These are phyloP conservation scores for Dactylorhiza incarnata DNA, from an alignment of 106 monocot species.

Conservation along the genomic window DNA sequence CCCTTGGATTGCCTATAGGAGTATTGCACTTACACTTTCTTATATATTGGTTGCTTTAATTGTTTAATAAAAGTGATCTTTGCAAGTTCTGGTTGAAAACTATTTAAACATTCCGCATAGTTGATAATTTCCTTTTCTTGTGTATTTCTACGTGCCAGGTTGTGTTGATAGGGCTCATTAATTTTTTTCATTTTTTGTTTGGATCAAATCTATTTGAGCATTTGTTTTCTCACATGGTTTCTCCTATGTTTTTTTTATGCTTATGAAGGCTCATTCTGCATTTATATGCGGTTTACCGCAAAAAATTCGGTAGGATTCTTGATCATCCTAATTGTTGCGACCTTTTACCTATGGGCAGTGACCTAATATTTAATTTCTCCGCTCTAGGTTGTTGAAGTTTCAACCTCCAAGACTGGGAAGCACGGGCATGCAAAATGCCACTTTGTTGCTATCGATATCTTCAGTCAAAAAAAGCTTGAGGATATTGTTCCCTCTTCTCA, in stretches of 20 bases:
- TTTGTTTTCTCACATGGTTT: background rate
- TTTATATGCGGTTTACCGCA: background rate
- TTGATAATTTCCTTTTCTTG: no score
- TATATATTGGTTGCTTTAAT: no score
- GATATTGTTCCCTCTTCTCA: constrained; percentile 38
- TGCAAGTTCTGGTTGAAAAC: no score
- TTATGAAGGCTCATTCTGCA: background rate
- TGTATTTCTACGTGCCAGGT: no score
- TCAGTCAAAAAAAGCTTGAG: constrained; percentile 26
- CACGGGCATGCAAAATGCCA: constrained; percentile 38
- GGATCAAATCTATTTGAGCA: no score
- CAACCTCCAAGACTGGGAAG: constrained; percentile 27
- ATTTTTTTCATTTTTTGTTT: no score
- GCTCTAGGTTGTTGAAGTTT: constrained; percentile 23
- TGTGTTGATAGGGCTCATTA: no score
- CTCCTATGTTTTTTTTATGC: background rate
- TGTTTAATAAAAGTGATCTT: no score
- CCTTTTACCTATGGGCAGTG: background rate
- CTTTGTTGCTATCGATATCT: constrained; percentile 32
- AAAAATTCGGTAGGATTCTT: background rate
- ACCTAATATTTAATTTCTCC: background rate
- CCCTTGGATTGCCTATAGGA: no score
- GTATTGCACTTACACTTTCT: no score
- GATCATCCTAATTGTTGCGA: background rate
- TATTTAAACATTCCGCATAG: no score